Percentiles rank a stretch among this genome's conserved stretches.
These are phyloP conservation scores for Xerocomellus intermedius DNA, from an alignment of 768 basidiomycete genomes.

Conservation along the genomic window DNA sequence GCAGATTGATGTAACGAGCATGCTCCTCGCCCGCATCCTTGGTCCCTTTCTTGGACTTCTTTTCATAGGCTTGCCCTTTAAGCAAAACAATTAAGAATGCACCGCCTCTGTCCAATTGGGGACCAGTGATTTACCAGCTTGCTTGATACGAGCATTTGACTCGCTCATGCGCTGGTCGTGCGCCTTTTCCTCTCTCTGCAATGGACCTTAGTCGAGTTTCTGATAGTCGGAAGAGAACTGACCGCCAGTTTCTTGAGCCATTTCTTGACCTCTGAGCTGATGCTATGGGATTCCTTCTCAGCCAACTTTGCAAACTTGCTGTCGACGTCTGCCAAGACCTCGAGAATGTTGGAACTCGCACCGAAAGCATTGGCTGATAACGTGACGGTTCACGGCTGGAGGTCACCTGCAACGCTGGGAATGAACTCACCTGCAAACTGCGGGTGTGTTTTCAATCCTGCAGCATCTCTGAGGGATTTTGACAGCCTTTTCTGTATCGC, in stretches of 20 bases:
- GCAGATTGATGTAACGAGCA: conserved; percentile 70
- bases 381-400: background rate
- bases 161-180: conserved; percentile 70
- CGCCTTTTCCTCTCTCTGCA: conserved; percentile 74
- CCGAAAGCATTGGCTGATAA: conserved; percentile 63
- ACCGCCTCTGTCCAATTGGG: background rate
- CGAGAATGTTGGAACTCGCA: conserved; percentile 64
- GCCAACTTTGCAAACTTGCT: conserved; percentile 70
- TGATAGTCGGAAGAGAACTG: conserved; percentile 23
- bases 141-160: conserved; percentile 72
- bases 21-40: conserved; percentile 72
- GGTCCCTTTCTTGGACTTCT: conserved; percentile 73
- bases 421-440: conserved; percentile 58
- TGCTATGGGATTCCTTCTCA: conserved; percentile 67
- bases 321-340: conserved; percentile 68
- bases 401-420: background rate
- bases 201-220: background rate
- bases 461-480: conserved; percentile 67
- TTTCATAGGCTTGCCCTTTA: conserved; percentile 70
- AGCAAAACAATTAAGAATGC: conserved; percentile 3
- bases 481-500: conserved; percentile 72
- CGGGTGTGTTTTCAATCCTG: conserved; percentile 54
- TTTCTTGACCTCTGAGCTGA: conserved; percentile 72
- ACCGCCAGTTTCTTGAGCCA: conserved; percentile 86
- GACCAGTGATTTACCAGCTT: conserved; percentile 50